Percentiles rank a stretch among this genome's conserved stretches.
These are phyloP conservation scores for Salix udensis DNA, from an alignment of 345 rosid species.

Conservation along the genomic window DNA sequence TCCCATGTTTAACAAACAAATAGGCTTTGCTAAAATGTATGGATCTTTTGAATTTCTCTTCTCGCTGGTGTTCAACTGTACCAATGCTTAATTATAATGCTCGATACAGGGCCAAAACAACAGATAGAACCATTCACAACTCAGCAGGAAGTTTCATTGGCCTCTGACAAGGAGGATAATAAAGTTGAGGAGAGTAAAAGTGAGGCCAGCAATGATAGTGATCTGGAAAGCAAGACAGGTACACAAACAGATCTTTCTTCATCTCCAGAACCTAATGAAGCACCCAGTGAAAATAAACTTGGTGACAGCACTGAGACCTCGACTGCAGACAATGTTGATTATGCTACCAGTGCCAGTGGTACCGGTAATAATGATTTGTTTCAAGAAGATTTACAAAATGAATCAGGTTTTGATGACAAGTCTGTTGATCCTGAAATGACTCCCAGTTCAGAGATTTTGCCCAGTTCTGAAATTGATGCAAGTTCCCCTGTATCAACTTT, in stretches of 20 bases:
- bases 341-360: conserved; percentile 25
- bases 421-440: conserved; percentile 35
- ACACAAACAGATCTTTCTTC: conserved; percentile 24
- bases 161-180: conserved; percentile 36
- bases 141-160: conserved; percentile 49
- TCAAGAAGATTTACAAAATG: conserved; percentile 31
- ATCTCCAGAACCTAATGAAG: conserved; percentile 37
- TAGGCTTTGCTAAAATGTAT: background rate
- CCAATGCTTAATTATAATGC: conserved; percentile 7
- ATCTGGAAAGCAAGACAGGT: conserved; percentile 33
- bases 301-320: conserved; percentile 23
- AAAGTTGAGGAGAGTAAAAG: conserved; percentile 29
- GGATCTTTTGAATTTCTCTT: background rate
- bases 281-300: conserved; percentile 26
- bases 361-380: conserved; percentile 20
- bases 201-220: conserved; percentile 27
- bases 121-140: conserved; percentile 65
- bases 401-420: conserved; percentile 28
- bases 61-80: background rate
- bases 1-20: background rate
- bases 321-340: conserved; percentile 20
- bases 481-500: conserved; percentile 25
- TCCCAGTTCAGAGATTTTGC: conserved; percentile 27
- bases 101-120: conserved; percentile 49
- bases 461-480: conserved; percentile 30